Evolutionary conservation across 2,329 filamentous ascomycete genomes (phyloP).

Genomic region (Talaromyces sp.): DNA sequence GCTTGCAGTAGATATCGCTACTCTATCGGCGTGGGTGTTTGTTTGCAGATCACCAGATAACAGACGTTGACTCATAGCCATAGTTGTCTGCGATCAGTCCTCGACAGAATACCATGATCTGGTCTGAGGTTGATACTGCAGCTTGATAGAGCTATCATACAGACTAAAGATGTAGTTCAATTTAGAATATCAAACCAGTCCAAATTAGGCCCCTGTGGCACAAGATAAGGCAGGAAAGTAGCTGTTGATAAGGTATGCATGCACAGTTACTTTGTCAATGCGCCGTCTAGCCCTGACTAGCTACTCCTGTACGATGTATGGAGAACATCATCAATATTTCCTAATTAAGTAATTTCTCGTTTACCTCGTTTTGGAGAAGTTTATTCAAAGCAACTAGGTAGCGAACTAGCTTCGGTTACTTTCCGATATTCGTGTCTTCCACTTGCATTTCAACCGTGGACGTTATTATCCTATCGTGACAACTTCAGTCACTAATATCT

Average conservation of each 20-base stretch:
- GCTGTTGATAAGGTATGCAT: not conserved
- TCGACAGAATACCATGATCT: not conserved
- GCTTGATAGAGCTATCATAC: not conserved
- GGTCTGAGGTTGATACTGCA: not conserved
- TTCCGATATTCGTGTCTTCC: not conserved
- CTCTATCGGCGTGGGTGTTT: no score
- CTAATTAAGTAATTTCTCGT: not conserved
- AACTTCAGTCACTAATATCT: no score
- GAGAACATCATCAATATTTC: not conserved
- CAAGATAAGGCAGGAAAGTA: not conserved
- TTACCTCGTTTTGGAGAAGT: not conserved
- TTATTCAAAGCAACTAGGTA: no score
- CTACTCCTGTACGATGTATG: not conserved
- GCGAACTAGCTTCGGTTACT: not conserved
- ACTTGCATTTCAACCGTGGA: no score
- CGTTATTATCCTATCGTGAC: no score
- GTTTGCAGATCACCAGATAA: not conserved
- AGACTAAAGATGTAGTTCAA: not conserved
- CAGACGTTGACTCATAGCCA: not conserved
- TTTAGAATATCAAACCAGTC: not conserved
- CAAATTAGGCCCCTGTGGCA: not conserved
- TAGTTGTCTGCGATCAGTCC: not conserved
- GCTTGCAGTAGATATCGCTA: not conserved
- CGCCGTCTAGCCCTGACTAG: not conserved
- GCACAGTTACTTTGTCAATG: not conserved